phyloP scores from a whole-genome alignment of 106 monocot species.

The Narthecium ossifragum region DNA sequence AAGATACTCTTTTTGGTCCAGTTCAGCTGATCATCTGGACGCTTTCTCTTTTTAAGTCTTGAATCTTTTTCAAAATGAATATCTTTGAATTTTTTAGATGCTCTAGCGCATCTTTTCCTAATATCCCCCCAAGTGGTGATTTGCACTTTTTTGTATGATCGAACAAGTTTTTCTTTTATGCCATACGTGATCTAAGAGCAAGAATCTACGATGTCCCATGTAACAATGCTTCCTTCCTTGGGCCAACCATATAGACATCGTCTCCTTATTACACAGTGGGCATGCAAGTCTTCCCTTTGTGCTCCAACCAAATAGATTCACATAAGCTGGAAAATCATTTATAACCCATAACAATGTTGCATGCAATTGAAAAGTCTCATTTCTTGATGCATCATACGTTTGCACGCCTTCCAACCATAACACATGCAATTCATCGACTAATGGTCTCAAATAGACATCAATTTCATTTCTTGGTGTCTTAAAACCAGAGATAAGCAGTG shows the following conservation, averaged over 20 bases:
- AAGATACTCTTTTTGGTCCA: not conserved
- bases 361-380: not conserved
- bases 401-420: conserved; percentile 10
- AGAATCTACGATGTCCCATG: not conserved
- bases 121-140: not conserved
- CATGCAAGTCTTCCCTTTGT: not conserved
- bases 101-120: not conserved
- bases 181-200: not conserved
- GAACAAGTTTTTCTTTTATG: not conserved
- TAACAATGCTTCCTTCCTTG: not conserved
- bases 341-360: conserved; percentile 2
- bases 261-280: not conserved
- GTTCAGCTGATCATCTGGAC: not conserved
- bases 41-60: not conserved
- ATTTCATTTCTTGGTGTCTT: not conserved
- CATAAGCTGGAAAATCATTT: conserved; percentile 16
- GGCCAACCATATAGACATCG: no score
- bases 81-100: not conserved
- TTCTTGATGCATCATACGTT: conserved; percentile 7
- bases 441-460: conserved; percentile 14
- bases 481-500: conserved; percentile 1
- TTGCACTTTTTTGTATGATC: not conserved
- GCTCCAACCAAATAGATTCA: not conserved
- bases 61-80: not conserved
- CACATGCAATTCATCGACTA: conserved; percentile 5